Evolutionary conservation across 2,329 filamentous ascomycete genomes (phyloP).

Genomic region (Colletotrichum lupini): DNA sequence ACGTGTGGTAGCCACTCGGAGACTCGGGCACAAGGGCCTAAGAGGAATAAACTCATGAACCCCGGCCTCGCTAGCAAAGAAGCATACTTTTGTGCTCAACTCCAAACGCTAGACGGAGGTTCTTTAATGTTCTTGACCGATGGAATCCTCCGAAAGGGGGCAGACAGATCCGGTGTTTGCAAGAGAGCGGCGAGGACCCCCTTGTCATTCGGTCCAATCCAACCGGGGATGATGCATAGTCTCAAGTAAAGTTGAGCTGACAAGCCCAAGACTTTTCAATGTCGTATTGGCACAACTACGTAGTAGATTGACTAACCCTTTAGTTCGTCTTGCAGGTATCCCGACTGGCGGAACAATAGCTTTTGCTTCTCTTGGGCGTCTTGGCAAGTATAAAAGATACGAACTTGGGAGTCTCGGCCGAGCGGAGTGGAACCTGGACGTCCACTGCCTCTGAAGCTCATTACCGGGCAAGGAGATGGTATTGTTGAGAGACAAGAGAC

Average conservation of each 20-base stretch:
- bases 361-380: constrained; percentile 10
- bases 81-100: background rate
- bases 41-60: constrained; percentile 13
- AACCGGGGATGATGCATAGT: background rate
- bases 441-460: background rate
- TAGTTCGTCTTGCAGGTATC: background rate
- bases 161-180: background rate
- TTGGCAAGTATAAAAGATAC: constrained; percentile 21
- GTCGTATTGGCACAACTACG: constrained; percentile 1
- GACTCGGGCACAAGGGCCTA: constrained; percentile 10
- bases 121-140: background rate
- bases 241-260: constrained; percentile 21
- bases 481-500: background rate
- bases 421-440: constrained; percentile 19
- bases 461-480: background rate
- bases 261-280: background rate
- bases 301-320: background rate
- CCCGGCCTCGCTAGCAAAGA: background rate
- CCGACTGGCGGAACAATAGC: constrained; percentile 32
- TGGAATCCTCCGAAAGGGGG: background rate
- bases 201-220: background rate
- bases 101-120: background rate
- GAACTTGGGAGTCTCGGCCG: constrained; percentile 18
- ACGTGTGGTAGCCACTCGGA: background rate
- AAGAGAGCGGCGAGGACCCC: background rate